Evolutionary conservation across 2,329 filamentous ascomycete genomes (phyloP).

Genomic region (Epichloe typhina): DNA sequence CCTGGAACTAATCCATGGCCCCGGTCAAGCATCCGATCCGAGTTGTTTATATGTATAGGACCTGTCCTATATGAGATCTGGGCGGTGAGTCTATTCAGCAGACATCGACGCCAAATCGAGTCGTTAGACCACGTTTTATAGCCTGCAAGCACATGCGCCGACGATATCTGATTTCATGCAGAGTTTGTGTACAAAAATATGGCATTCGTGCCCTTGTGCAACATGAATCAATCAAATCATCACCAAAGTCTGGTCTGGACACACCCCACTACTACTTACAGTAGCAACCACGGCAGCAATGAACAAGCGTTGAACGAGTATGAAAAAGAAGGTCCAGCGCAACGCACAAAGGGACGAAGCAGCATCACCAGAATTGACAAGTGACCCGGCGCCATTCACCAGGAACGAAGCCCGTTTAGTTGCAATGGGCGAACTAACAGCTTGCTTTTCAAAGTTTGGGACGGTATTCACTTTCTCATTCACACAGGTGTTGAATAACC

Average conservation of each 20-base stretch:
- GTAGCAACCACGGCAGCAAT: neutral
- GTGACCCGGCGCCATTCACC: neutral
- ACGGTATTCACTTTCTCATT: neutral
- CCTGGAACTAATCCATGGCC: neutral
- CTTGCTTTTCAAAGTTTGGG: neutral
- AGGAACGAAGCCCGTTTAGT: too few species aligned
- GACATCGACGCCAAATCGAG: too few species aligned
- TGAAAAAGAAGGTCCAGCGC: neutral
- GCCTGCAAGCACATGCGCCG: too few species aligned
- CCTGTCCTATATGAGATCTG: too few species aligned
- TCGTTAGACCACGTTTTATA: too few species aligned
- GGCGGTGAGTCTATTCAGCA: too few species aligned
- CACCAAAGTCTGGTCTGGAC: too few species aligned
- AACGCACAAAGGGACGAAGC: neutral
- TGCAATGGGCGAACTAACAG: neutral
- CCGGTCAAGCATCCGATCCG: neutral
- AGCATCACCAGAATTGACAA: neutral
- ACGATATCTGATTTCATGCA: too few species aligned
- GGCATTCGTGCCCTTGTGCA: too few species aligned
- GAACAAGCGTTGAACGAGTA: neutral
- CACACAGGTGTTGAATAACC: neutral
- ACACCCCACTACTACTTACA: neutral
- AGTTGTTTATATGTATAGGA: neutral
- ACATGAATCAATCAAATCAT: too few species aligned
- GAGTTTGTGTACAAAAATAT: too few species aligned